Evolutionary conservation across 768 basidiomycete species (phyloP), one percentile per base, ranked within the genome.

Genomic region (Kondoa malvinella): DNA sequence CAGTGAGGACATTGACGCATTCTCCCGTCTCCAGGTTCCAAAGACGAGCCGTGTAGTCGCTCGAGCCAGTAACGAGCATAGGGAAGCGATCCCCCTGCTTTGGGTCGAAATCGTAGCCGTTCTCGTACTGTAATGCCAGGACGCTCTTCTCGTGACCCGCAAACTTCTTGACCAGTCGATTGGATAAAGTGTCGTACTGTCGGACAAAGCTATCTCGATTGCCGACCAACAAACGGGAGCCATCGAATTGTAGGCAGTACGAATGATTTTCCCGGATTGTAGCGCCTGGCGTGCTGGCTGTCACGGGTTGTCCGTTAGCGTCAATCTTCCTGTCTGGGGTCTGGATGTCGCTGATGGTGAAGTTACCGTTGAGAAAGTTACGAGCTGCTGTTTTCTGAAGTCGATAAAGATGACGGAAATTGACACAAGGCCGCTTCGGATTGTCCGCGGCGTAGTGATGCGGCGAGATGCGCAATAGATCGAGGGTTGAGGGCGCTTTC

Each of bases 11-110:
- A 8, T 50, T 8, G 12, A 50, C 21, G 40, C 40, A 50, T 63
- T 82, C 80, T 25, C 92, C 94, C 0, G 87, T 89, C 77, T 96
- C 92, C 64, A 97, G 82, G 75, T 97, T 95, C 95, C 95, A 99
- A 3, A 99, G 86, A 25, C 92, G 85, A 2, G 86, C 85, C 1
- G 91, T 95, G 73, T 88, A 86, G 75, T 99, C 95, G 77, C 95
- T 97, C 1, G 92, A 95, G 30, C 95, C 95, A 1, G 95, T 94
- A 80, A 99, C 92, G 66, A 99, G 85, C 70, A 99, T 85, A 3
- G 94, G 92, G 70, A 76, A 77, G 12, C 76, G 74, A 50, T 8
- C n/a, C n/a, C n/a, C n/a, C n/a, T n/a, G n/a, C n/a, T n/a, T 8
- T 50, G 40, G 8, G 21, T 50, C 40, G 12, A 21, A 50, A 8